A percentile compares a stretch with the other conserved stretches of the same genome.
phyloP scores from a whole-genome alignment of 2,329 filamentous ascomycete species.

The Pseudogymnoascus sp. region DNA sequence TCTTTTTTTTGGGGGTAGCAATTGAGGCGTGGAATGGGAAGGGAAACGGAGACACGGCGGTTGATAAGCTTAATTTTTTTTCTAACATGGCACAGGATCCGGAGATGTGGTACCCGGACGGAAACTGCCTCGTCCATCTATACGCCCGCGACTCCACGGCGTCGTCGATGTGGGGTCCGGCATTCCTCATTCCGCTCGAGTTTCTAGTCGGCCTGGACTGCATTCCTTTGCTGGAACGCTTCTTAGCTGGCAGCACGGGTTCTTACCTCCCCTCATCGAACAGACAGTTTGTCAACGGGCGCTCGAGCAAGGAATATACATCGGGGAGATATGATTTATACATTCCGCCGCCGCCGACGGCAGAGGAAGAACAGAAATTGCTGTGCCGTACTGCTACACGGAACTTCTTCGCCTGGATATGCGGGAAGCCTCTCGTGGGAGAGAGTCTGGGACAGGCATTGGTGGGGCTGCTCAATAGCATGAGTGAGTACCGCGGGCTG shows the following conservation, averaged over 20 bases:
- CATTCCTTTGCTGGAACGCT: constrained; percentile 48
- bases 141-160: constrained; percentile 45
- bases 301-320: neutral
- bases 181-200: constrained; percentile 56
- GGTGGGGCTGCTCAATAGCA: constrained; percentile 53
- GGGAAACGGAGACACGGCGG: neutral
- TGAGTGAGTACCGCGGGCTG: constrained; percentile 50
- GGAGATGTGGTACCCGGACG: constrained; percentile 59
- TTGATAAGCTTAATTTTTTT: neutral
- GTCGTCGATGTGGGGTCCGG: constrained; percentile 53
- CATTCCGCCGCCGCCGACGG: constrained; percentile 53
- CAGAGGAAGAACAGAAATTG: constrained; percentile 45
- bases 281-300: neutral
- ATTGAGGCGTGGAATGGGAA: neutral
- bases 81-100: constrained; percentile 45
- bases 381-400: constrained; percentile 59
- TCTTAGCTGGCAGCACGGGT: constrained; percentile 26
- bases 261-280: neutral
- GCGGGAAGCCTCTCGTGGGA: constrained; percentile 58
- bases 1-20: neutral
- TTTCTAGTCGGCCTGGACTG: constrained; percentile 50
- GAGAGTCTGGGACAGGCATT: constrained; percentile 55
- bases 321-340: constrained; percentile 46
- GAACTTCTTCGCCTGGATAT: constrained; percentile 68
- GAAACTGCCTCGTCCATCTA: constrained; percentile 62